Evolutionary conservation across 768 basidiomycete species (phyloP).

Genomic region (Lanmaoa rubissima): DNA sequence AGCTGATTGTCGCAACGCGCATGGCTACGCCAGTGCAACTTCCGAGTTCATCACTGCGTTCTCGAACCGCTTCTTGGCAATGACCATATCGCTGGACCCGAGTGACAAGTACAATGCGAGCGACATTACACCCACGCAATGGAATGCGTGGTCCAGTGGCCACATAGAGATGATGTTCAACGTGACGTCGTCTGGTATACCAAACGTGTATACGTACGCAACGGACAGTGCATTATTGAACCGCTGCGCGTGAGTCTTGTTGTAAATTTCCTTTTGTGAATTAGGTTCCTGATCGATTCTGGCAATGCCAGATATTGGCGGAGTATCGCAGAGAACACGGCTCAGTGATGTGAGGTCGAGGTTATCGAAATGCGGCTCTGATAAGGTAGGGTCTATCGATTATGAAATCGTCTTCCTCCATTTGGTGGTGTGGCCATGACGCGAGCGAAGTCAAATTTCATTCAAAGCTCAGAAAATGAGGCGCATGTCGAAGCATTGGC

Average conservation of each 20-base stretch:
- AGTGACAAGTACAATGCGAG: background rate
- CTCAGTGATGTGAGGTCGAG: background rate
- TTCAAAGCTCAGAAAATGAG: background rate
- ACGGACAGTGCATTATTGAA: background rate
- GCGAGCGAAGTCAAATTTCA: background rate
- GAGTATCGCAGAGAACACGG: background rate
- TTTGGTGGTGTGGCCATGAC: too few species aligned
- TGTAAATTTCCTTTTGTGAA: background rate
- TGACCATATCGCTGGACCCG: background rate
- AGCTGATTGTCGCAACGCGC: background rate
- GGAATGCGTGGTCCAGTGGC: background rate
- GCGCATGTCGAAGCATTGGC: background rate
- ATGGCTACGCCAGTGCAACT: background rate
- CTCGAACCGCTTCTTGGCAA: constrained; percentile 3
- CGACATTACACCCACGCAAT: background rate
- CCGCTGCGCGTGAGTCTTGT: background rate
- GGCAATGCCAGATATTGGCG: constrained; percentile 1
- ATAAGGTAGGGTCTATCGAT: background rate
- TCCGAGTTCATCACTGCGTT: constrained; percentile 8
- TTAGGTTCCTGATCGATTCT: background rate
- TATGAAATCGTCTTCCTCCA: background rate
- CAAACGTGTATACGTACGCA: background rate
- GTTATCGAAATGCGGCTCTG: background rate
- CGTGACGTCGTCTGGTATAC: constrained; percentile 1
- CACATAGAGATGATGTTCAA: constrained; percentile 10